Evolutionary conservation across 441 rosid species (phyloP).

Genomic region (Erysimum pusillum): DNA sequence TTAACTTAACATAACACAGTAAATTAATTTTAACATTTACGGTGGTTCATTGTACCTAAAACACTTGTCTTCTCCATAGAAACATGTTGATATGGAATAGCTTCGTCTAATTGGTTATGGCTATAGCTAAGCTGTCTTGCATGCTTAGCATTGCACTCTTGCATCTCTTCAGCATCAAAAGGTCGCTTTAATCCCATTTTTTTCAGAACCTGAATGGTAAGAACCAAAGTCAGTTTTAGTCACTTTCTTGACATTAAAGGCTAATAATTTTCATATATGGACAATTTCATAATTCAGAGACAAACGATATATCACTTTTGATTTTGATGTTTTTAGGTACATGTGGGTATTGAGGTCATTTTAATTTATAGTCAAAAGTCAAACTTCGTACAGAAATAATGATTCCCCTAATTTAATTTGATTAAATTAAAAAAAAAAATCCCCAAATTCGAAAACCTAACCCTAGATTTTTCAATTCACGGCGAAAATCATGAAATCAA

Average conservation of each 20-base stretch:
- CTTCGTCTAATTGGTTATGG: constrained; percentile 48
- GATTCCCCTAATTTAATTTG: constrained; percentile 41
- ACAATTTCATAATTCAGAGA: constrained; percentile 7
- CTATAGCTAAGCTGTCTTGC: constrained; percentile 53
- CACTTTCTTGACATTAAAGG: constrained; percentile 8
- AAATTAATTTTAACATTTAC: background rate
- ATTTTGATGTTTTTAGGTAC: background rate
- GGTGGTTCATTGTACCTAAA: constrained; percentile 44
- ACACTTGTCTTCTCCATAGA: constrained; percentile 38
- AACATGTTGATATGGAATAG: constrained; percentile 42
- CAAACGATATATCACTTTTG: background rate
- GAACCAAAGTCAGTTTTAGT: constrained; percentile 9
- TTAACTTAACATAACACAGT: background rate
- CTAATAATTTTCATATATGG: constrained; percentile 1
- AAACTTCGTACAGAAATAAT: constrained; percentile 15
- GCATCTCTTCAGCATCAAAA: constrained; percentile 62
- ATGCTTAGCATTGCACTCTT: constrained; percentile 63
- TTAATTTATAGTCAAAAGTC: constrained; percentile 32
- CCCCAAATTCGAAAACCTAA: constrained; percentile 60
- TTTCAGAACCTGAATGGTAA: constrained; percentile 49
- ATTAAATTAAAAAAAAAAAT: constrained; percentile 17
- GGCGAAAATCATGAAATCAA: constrained; percentile 42
- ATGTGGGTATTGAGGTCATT: background rate
- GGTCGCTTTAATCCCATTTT: constrained; percentile 72
- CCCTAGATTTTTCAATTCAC: constrained; percentile 55